A percentile compares a stretch with the other conserved stretches of the same genome.
Evolutionary conservation across 2,329 filamentous ascomycete genomes (phyloP).

Genomic region (Pyricularia sp.): DNA sequence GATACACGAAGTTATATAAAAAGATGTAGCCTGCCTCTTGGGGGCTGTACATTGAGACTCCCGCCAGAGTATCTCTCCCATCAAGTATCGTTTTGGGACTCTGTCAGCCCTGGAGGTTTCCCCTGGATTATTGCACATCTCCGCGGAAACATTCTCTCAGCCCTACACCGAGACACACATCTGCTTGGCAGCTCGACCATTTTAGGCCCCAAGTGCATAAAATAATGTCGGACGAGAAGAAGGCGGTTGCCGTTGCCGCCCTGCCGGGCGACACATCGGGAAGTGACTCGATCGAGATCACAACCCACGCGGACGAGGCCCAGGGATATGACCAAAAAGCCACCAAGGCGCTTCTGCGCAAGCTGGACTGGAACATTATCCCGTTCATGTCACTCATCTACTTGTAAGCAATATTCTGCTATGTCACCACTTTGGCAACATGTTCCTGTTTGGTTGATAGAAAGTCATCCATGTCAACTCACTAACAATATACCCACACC

Average conservation of each 20-base stretch:
- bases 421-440: not conserved
- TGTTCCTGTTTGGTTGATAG: too few species aligned
- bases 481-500: not conserved
- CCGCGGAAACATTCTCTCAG: not conserved
- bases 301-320: not conserved
- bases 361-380: slow-evolving; percentile 37
- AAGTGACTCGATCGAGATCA: not conserved
- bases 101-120: not conserved
- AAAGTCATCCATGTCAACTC: not conserved
- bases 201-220: not conserved
- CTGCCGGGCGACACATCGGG: not conserved
- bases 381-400: slow-evolving; percentile 33
- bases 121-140: not conserved
- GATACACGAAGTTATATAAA: not conserved
- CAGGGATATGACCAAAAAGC: slow-evolving; percentile 3
- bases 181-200: not conserved
- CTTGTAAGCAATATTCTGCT: not conserved
- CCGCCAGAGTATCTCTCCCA: not conserved
- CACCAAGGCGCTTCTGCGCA: slow-evolving; percentile 26
- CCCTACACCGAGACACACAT: not conserved
- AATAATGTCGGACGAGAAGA: not conserved
- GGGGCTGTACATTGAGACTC: not conserved
- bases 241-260: not conserved
- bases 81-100: not conserved
- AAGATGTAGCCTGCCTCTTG: not conserved